phyloP scores from a whole-genome alignment of 768 basidiomycete genomes.

The Pleurotus pulmonarius region DNA sequence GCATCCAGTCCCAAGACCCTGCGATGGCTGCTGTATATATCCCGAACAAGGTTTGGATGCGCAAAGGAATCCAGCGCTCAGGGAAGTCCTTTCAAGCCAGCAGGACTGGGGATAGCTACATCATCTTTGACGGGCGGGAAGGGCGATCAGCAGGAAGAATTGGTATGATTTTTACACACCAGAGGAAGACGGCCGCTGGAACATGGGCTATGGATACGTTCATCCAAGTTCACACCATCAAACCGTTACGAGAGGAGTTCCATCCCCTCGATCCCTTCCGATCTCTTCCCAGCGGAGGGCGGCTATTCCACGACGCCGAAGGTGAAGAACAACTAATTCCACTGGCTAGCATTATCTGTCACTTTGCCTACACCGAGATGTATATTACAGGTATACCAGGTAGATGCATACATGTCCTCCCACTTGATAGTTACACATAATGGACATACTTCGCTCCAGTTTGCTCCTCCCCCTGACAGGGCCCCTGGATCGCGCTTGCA shows the following conservation, averaged over 20 bases:
- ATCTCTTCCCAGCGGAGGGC: conserved; percentile 10
- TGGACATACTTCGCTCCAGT: no score
- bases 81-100: background rate
- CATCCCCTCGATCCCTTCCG: conserved; percentile 8
- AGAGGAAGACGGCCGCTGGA: conserved; percentile 1
- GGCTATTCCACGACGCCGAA: conserved; percentile 10
- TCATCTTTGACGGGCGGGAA: conserved; percentile 1
- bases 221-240: conserved; percentile 1
- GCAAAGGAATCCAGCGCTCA: background rate
- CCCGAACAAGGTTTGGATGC: background rate
- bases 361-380: conserved; percentile 7
- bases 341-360: conserved; percentile 11
- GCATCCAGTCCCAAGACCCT: background rate
- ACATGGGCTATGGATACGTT: conserved; percentile 5
- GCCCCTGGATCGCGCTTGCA: no score
- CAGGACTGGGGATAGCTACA: conserved; percentile 4
- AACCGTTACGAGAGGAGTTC: background rate
- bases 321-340: background rate
- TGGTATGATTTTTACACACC: conserved; percentile 9
- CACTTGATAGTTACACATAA: background rate
- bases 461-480: no score
- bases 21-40: background rate
- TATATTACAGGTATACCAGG: conserved; percentile 5
- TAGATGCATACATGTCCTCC: conserved; percentile 7
- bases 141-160: conserved; percentile 11